These are phyloP conservation scores for Vigna unguiculata DNA, from an alignment of 306 rosid genomes.

Conservation along the genomic window DNA sequence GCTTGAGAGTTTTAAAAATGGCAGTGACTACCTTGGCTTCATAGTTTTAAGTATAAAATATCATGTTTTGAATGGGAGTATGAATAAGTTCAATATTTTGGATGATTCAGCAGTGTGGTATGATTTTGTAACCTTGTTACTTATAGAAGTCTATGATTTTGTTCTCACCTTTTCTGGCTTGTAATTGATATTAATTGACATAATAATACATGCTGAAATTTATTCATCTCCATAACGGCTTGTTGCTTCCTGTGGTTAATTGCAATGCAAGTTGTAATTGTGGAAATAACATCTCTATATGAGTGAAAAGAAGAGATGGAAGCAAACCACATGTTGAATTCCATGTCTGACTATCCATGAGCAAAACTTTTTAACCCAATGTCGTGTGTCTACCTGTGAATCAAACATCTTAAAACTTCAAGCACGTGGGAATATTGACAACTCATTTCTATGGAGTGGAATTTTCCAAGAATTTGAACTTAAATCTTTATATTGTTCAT, in stretches of 20 bases:
- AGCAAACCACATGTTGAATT: too few relatives aligned
- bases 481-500: neutral
- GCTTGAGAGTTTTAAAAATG: neutral
- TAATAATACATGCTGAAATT: constrained; percentile 16
- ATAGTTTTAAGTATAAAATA: constrained; percentile 28
- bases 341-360: too few relatives aligned
- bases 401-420: neutral
- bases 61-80: neutral
- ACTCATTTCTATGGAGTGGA: neutral
- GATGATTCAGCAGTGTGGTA: too few relatives aligned
- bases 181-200: neutral
- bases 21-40: neutral
- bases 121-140: too few relatives aligned
- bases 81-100: neutral
- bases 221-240: neutral
- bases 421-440: neutral
- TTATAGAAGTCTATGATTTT: neutral
- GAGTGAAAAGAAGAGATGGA: too few relatives aligned
- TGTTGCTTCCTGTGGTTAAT: constrained; percentile 7
- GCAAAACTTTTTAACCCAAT: neutral
- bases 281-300: neutral
- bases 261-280: neutral
- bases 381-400: neutral
- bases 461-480: neutral
- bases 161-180: neutral